Base-by-base conservation (phyloP, 2,329 filamentous ascomycete genomes). In the Diaporthe sp. region DNA sequence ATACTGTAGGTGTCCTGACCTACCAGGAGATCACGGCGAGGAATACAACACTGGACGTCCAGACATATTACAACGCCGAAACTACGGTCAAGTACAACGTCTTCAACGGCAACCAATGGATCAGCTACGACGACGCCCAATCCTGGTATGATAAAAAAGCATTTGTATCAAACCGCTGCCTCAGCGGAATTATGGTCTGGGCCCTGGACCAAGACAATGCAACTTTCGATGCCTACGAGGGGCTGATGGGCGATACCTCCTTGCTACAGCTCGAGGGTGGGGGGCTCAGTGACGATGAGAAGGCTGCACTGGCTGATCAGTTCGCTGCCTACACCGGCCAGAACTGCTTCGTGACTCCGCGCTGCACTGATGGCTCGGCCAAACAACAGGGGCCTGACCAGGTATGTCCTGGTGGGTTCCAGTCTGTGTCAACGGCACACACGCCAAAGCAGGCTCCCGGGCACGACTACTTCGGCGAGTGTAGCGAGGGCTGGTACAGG, bases 21-120 rank as follows among this genome's bases (percentile, higher is more conserved):
- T 58, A 47, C 53, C 15, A 25, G 32, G 50, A 70, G 25, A 39
- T 70, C 47, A 51, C n/a, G 44, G 44, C 15, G 12, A 71, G 58
- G 35, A 47, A 44, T 35, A n/a, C 15, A 27, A n/a, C 25, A 4
- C 27, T 22, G 25, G 53, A 50, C 13, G 22, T 32, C 5, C 35
- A 47, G n/a, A 32, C 51, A 10, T 27, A 17, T 17, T 44, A 39
- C 15, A 42, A 70, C 37, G 32, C 35, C 25, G 25, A 22, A 17
- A 32, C 44, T 22, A 71, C 72, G 42, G 68, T 78, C 37, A 73
- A 74, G 35, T 50, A 74, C 30, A 65, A 77, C 5, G 77, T 77
- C 4, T 86, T 76, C 56, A 83, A 86, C 74, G 81, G 84, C 71
- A 77, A 50, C 6, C 65, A 77, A 12, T 78, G 77, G 1, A 75